Base-by-base conservation (phyloP, 2,329 filamentous ascomycete genomes). In the Pestalotiopsis sp. region DNA sequence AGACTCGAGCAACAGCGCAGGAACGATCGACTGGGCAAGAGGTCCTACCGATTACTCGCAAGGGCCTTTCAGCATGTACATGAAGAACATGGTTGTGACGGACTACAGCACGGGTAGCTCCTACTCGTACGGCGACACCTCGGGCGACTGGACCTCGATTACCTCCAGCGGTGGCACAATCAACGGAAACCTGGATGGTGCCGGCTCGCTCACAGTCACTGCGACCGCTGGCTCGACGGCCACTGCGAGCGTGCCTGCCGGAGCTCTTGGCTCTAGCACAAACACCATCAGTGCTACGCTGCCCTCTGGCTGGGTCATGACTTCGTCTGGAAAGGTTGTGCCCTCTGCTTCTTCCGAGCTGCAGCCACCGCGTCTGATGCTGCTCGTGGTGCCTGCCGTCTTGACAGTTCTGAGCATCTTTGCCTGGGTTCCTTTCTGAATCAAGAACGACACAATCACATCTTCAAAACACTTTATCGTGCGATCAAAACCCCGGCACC, bases 51-150 rank as follows among this genome's bases (percentile, higher is more conserved):
- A 98, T 82, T 99, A 96, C 83, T 86, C 87, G 68, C 77, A 91
- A 71, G 95, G 93, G 0, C 96, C 96, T 1, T 99, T 92, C 83
- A 90, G 86, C 71, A 98, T 98, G 95, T 83, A 88, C 66, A 91
- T 98, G 77, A 88, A 92, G 80, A 92, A 88, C 38, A 81, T 98
- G 73, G 85, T 87, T 67, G 88, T 97, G 57, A 91, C 91, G 65
- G 96, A 99, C 83, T 99, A 98, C 84, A 98, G 95, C 25, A 98
- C 95, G 1, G 96, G 96, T 66, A 91, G 87, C 20, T 84, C 92
- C 71, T 99, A 99, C 85, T 85, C 83, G 68, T 99, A 98, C 82
- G 88, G 88, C 73, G 93, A 96, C 78, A 88, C 86, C 49, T 91
- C 87, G 62, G 96, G 96, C 62, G 88, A 85, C 25, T 97, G 94